These are phyloP conservation scores for Austropuccinia psidii DNA, from an alignment of 1,284 basidiomycete genomes.

Conservation along the genomic window DNA sequence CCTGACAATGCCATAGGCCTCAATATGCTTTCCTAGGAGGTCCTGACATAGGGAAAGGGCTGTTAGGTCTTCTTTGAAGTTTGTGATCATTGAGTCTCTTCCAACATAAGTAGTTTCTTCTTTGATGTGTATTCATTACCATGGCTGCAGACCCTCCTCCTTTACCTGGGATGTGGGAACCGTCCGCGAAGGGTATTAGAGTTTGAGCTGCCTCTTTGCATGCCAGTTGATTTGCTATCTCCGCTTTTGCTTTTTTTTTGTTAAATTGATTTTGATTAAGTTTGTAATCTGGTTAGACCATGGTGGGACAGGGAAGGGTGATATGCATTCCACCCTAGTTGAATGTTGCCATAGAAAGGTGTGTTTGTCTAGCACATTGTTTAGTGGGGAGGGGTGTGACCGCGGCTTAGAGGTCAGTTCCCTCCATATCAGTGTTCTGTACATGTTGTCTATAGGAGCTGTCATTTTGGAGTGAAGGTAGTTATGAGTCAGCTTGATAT, in stretches of 20 bases:
- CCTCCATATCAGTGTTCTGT: background rate
- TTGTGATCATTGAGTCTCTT: too few species aligned
- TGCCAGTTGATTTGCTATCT: background rate
- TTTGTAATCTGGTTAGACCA: background rate
- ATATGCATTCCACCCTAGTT: background rate
- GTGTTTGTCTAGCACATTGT: background rate
- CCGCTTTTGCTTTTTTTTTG: background rate
- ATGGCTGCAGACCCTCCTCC: background rate
- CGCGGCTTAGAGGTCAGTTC: background rate
- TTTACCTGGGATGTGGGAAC: background rate
- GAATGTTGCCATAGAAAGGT: background rate
- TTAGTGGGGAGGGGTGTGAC: background rate
- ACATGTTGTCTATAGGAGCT: background rate
- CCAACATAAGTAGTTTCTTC: too few species aligned
- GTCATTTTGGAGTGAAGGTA: background rate
- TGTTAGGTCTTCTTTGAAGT: too few species aligned
- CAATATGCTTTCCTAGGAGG: too few species aligned
- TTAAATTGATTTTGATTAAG: background rate
- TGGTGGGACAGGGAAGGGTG: background rate
- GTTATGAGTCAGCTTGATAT: background rate
- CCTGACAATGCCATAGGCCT: too few species aligned
- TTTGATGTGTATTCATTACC: background rate
- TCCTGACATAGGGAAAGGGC: too few species aligned
- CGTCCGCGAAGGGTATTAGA: background rate
- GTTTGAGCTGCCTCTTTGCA: background rate